Evolutionary conservation across 345 rosid species (phyloP).

Genomic region (Salix viminalis): DNA sequence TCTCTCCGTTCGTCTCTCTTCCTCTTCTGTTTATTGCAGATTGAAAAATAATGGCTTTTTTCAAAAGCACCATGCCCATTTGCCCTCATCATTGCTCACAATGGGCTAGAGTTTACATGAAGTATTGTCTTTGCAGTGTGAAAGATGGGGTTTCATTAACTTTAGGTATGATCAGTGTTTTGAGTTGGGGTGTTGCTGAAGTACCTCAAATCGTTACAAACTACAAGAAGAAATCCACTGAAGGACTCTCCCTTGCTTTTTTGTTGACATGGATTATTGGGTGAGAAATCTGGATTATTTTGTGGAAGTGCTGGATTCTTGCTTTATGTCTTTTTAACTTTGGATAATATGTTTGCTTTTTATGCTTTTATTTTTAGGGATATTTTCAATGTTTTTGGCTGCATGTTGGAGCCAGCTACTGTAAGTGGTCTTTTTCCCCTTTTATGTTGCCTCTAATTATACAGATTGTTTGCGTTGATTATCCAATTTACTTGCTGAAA

Average conservation of each 20-base stretch:
- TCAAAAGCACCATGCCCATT: constrained; percentile 1
- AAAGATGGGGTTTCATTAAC: constrained; percentile 48
- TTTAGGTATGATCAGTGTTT: constrained; percentile 62
- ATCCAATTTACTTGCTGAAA: background rate
- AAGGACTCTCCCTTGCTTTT: constrained; percentile 78
- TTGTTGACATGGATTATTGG: constrained; percentile 76
- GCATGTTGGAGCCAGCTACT: constrained; percentile 80
- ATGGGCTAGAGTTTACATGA: constrained; percentile 43
- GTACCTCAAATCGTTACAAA: constrained; percentile 78
- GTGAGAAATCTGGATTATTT: constrained; percentile 24
- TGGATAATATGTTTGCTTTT: background rate
- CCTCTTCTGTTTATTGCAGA: background rate
- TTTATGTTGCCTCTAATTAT: background rate
- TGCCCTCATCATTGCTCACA: constrained; percentile 44
- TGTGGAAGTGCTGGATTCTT: background rate
- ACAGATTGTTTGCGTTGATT: background rate
- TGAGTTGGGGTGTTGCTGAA: constrained; percentile 81
- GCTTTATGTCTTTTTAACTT: background rate
- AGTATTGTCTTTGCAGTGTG: constrained; percentile 47
- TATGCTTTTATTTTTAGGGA: constrained; percentile 43
- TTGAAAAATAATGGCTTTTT: background rate
- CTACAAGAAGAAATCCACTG: constrained; percentile 57
- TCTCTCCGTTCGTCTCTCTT: background rate
- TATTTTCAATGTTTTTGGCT: constrained; percentile 71
- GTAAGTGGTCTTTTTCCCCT: constrained; percentile 35